Conservation (phyloP, 2,329 filamentous ascomycete genomes). For the Anthostomella pinea region DNA sequence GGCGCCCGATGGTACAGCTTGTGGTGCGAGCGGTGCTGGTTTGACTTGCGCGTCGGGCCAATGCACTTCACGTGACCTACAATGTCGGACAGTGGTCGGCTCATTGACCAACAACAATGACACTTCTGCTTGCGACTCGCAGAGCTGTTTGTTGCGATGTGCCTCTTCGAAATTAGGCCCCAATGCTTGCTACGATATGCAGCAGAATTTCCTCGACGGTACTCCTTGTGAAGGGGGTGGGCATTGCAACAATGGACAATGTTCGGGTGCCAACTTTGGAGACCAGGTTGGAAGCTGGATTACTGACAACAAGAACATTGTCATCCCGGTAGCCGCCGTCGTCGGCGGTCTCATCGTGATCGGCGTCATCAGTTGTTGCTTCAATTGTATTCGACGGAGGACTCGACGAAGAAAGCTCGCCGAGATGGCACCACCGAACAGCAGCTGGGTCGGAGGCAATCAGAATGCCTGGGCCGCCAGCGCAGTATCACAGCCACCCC, state of each 20-base stretch:
- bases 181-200: slow-evolving; percentile 69
- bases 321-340: slow-evolving; percentile 73
- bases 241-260: slow-evolving; percentile 73
- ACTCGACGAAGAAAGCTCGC: slow-evolving; percentile 27
- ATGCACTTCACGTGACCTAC: slow-evolving; percentile 86
- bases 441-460: slow-evolving; percentile 27
- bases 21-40: slow-evolving; percentile 60
- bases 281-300: slow-evolving; percentile 77
- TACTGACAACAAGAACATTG: slow-evolving; percentile 69
- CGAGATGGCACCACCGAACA: slow-evolving; percentile 22
- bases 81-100: slow-evolving; percentile 84
- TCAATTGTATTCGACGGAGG: slow-evolving; percentile 50
- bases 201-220: slow-evolving; percentile 92
- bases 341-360: slow-evolving; percentile 73
- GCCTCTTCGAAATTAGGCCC: slow-evolving; percentile 64
- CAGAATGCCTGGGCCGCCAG: slow-evolving; percentile 16
- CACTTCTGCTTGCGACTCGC: slow-evolving; percentile 73
- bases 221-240: slow-evolving; percentile 81
- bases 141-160: slow-evolving; percentile 75
- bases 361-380: slow-evolving; percentile 64
- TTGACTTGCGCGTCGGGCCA: slow-evolving; percentile 87
- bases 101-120: slow-evolving; percentile 69
- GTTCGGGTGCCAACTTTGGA: slow-evolving; percentile 65
- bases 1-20: slow-evolving; percentile 66
- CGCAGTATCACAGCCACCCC: slow-evolving; percentile 12